These are phyloP conservation scores for Scytalidium lignicola DNA, from an alignment of 2,329 filamentous ascomycete species.

Conservation along the genomic window DNA sequence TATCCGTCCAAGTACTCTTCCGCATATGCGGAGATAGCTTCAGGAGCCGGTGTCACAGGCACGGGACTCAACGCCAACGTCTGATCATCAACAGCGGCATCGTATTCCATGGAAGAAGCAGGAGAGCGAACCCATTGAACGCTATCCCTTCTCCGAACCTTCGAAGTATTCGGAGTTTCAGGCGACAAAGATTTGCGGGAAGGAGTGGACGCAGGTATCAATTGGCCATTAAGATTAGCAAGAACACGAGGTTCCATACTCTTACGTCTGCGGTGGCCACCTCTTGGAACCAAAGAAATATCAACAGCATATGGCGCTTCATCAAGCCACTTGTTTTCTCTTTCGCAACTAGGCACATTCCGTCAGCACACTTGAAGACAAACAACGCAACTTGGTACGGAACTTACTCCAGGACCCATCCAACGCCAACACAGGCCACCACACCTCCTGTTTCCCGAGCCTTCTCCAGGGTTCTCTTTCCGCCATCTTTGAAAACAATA, in stretches of 20 bases:
- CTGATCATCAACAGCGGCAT: conserved; percentile 17
- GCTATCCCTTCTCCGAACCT: conserved; percentile 22
- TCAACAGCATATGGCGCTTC: conserved; percentile 67
- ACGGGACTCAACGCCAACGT: conserved; percentile 24
- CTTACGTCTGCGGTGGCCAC: conserved; percentile 67
- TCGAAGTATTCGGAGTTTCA: conserved; percentile 24
- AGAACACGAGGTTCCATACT: conserved; percentile 74
- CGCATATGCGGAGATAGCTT: conserved; percentile 22
- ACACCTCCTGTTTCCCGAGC: conserved; percentile 66
- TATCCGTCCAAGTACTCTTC: conserved; percentile 16
- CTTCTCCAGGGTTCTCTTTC: conserved; percentile 74
- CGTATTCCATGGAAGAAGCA: conserved; percentile 8
- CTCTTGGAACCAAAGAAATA: conserved; percentile 60
- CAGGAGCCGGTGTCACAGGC: conserved; percentile 26
- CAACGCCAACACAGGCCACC: conserved; percentile 81
- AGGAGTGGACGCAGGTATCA: conserved; percentile 36
- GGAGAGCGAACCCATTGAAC: conserved; percentile 28
- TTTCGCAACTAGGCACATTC: conserved; percentile 57
- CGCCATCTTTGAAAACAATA: conserved; percentile 85
- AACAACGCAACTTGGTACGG: neutral
- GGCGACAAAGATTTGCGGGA: conserved; percentile 18
- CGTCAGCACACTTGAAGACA: conserved; percentile 25
- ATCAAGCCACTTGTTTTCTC: conserved; percentile 71
- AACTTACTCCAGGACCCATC: conserved; percentile 83
- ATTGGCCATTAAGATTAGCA: conserved; percentile 61